Evolutionary conservation across 2,329 filamentous ascomycete genomes (phyloP).

Genomic region (Beauveria sp.): DNA sequence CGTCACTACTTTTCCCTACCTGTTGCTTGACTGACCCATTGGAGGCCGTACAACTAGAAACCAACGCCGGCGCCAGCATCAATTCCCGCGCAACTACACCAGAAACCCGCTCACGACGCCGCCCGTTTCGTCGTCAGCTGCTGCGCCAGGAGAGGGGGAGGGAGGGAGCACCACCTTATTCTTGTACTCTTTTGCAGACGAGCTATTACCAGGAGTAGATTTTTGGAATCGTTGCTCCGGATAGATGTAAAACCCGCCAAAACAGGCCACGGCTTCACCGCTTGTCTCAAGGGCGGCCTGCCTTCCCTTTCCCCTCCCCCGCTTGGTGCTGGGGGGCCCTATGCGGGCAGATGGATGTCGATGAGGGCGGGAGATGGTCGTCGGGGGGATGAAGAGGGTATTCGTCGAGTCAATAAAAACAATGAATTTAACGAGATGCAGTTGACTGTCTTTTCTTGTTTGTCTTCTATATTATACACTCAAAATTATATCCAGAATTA

Average conservation of each 20-base stretch:
- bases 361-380: constrained; percentile 8
- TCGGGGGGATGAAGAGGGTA: background rate
- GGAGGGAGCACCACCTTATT: background rate
- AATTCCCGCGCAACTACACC: background rate
- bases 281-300: constrained; percentile 5
- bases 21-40: background rate
- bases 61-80: background rate
- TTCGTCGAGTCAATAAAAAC: constrained; percentile 2
- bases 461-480: background rate
- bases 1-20: background rate
- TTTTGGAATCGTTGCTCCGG: too few species aligned
- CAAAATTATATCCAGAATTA: too few species aligned
- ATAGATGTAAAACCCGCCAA: background rate
- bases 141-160: background rate
- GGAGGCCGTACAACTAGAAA: constrained; percentile 3
- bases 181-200: background rate
- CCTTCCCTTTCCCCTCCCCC: background rate
- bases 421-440: background rate
- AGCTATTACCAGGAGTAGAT: background rate
- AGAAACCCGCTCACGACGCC: background rate
- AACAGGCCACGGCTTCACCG: constrained; percentile 9
- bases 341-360: constrained; percentile 8
- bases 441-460: background rate
- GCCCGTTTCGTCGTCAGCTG: constrained; percentile 3
- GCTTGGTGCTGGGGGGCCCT: background rate